Conservation (phyloP, 2,329 filamentous ascomycete genomes). For the Xylariales sp. region DNA sequence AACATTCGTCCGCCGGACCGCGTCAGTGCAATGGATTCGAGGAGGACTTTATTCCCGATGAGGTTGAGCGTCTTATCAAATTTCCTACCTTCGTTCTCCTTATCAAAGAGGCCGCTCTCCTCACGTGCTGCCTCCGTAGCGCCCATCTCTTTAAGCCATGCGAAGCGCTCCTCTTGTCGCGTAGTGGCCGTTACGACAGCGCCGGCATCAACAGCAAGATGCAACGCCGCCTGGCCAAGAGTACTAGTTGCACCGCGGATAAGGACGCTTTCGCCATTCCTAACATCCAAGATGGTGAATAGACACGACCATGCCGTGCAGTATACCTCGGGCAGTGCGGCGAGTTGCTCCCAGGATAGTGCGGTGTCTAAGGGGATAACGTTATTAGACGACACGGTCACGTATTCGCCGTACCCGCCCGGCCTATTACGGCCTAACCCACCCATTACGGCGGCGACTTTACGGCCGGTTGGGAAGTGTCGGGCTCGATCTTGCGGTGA, state of each 20-base stretch:
- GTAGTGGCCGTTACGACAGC: slow-evolving; percentile 55
- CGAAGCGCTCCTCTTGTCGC: slow-evolving; percentile 46
- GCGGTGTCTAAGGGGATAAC: slow-evolving; percentile 47
- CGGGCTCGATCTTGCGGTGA: slow-evolving; percentile 46
- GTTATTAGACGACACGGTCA: slow-evolving; percentile 50
- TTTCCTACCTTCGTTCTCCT: slow-evolving; percentile 16
- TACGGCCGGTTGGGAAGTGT: slow-evolving; percentile 48
- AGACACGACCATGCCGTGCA: slow-evolving; percentile 55
- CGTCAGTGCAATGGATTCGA: slow-evolving; percentile 54
- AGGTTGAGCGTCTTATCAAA: slow-evolving; percentile 56
- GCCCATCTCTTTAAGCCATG: slow-evolving; percentile 25
- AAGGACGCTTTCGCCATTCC: slow-evolving; percentile 51
- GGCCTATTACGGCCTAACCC: slow-evolving; percentile 54
- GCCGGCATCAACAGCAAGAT: slow-evolving; percentile 47
- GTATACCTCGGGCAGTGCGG: slow-evolving; percentile 56
- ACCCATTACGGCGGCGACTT: slow-evolving; percentile 56
- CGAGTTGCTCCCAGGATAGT: slow-evolving; percentile 54
- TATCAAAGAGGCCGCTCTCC: slow-evolving; percentile 14
- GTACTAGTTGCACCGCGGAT: slow-evolving; percentile 57
- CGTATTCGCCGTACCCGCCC: slow-evolving; percentile 56
- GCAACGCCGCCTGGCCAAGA: slow-evolving; percentile 54
- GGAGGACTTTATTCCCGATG: slow-evolving; percentile 53
- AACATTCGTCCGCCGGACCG: slow-evolving; percentile 52
- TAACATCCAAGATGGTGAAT: slow-evolving; percentile 52
- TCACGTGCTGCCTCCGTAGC: slow-evolving; percentile 31